Evolutionary conservation across 2,329 filamentous ascomycete species (phyloP).

Genomic region (Stachybotrys elegans): DNA sequence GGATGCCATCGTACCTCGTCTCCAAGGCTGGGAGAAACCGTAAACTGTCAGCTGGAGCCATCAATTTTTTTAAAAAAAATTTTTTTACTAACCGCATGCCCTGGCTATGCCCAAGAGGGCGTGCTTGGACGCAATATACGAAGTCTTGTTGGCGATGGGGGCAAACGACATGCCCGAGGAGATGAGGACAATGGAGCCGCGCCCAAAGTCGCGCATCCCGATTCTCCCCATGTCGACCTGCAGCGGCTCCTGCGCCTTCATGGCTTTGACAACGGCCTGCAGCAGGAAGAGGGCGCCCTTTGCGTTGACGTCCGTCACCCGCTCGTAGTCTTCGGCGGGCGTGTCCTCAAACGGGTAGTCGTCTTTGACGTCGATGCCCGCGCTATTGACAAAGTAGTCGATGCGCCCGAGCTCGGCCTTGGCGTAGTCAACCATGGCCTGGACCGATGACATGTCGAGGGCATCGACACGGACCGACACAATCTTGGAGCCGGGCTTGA

Average conservation of each 20-base stretch:
- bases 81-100: background rate
- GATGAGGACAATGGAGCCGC: background rate
- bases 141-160: background rate
- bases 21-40: background rate
- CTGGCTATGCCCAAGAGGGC: background rate
- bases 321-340: background rate
- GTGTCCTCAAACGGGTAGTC: background rate
- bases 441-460: background rate
- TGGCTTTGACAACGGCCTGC: background rate
- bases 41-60: too few species aligned
- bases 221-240: background rate
- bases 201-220: background rate
- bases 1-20: background rate
- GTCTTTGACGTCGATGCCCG: background rate
- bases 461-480: background rate
- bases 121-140: background rate
- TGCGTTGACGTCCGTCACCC: background rate
- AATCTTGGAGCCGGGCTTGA: background rate
- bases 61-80: too few species aligned
- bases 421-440: background rate
- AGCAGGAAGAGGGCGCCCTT: background rate
- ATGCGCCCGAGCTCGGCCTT: background rate
- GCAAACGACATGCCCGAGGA: background rate
- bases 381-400: background rate
- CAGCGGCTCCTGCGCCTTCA: background rate